Conservation (phyloP, 2,329 filamentous ascomycete genomes). For the Trichoderma breve region DNA sequence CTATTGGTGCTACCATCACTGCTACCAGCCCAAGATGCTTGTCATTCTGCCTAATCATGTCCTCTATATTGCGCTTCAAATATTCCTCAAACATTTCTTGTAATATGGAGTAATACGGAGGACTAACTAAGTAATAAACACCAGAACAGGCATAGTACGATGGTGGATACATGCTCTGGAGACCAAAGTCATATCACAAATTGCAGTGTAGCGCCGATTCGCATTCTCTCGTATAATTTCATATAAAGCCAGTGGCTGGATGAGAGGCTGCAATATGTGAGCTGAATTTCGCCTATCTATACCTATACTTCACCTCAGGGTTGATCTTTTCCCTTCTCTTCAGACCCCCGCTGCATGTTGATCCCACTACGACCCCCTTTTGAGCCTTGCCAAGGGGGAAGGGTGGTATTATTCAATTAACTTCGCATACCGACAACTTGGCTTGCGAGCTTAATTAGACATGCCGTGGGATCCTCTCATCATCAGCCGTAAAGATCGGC, state of each 20-base stretch:
- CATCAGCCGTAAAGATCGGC: not conserved
- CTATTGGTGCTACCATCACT: not conserved
- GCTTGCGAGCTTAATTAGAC: not conserved
- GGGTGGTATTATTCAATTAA: not conserved
- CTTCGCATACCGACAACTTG: not conserved
- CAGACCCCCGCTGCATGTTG: not conserved
- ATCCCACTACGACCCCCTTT: constrained; percentile 1
- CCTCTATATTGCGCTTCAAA: not conserved
- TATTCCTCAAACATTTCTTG: not conserved
- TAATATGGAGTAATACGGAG: not conserved
- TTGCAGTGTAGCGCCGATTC: not conserved
- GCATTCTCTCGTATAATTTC: not conserved
- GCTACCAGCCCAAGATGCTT: not conserved
- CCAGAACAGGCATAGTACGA: not conserved
- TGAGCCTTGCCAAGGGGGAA: not conserved
- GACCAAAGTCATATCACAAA: not conserved
- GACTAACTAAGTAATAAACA: not conserved
- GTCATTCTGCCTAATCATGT: not conserved
- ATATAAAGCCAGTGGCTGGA: not conserved
- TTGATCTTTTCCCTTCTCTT: constrained; percentile 7
- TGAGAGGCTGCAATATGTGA: not conserved
- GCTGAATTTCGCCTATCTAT: not conserved
- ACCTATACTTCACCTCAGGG: not conserved
- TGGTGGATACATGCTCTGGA: not conserved
- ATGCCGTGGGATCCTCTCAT: not conserved